Evolutionary conservation across 768 basidiomycete species (phyloP).

Genomic region (Zangia roseola): DNA sequence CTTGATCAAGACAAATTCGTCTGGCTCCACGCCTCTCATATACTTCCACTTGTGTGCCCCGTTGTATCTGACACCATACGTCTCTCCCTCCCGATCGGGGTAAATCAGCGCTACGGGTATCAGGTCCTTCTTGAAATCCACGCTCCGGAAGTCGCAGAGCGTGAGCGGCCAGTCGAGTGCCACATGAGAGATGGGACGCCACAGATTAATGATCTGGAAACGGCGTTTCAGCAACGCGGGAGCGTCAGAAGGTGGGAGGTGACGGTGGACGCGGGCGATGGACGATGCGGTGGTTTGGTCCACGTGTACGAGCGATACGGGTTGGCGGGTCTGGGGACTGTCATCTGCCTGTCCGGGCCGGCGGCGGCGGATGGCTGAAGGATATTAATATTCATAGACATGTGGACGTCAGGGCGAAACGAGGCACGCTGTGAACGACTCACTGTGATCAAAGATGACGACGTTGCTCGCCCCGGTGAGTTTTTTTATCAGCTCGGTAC

Average conservation of each 20-base stretch:
- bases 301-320: constrained; percentile 41
- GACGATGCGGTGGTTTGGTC: constrained; percentile 45
- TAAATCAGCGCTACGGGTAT: constrained; percentile 38
- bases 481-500: constrained; percentile 36
- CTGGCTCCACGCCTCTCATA: constrained; percentile 40
- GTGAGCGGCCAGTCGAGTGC: constrained; percentile 51
- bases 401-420: background rate
- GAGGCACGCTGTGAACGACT: background rate
- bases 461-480: constrained; percentile 38
- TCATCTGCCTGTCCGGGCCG: constrained; percentile 37
- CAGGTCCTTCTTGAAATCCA: constrained; percentile 39
- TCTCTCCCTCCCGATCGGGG: constrained; percentile 45
- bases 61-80: constrained; percentile 38
- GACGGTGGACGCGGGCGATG: constrained; percentile 41
- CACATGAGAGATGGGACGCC: constrained; percentile 48
- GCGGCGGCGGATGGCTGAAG: constrained; percentile 42
- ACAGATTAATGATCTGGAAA: constrained; percentile 55
- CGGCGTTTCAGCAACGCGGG: constrained; percentile 40
- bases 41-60: constrained; percentile 46
- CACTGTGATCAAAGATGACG: constrained; percentile 44
- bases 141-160: constrained; percentile 45
- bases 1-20: constrained; percentile 49
- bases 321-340: constrained; percentile 42
- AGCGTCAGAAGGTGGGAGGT: constrained; percentile 42
- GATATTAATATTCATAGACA: too few species aligned